Evolutionary conservation across 163 green algal genomes (phyloP), one percentile per base, ranked within the genome.

Genomic region (Scenedesmus sp.): DNA sequence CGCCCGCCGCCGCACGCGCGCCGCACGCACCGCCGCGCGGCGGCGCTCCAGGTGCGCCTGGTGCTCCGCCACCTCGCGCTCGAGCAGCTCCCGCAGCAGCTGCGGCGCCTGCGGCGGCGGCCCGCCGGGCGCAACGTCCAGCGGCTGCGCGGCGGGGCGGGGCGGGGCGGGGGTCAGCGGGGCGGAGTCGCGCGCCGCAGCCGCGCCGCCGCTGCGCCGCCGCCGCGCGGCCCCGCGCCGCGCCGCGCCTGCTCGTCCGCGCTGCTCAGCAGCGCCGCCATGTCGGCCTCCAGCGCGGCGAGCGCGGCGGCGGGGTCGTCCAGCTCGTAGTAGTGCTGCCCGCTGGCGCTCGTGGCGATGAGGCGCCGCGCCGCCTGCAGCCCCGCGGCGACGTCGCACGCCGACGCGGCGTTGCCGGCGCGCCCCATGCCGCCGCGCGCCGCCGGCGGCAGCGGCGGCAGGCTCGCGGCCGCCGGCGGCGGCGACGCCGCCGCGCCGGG

Each of bases 281-380:
- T 86, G 81, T 96, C 91, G 14, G 77, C 80, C 75, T 97, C 92
- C 56, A 97, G 83, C 60, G 90, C 78, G 7, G 86, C 85, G 74
- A 97, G 89, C 1, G 92, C 92, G 66, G 78, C 71, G 42, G 71
- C 82, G 47, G 82, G 82, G 34, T 86, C 75, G 47, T 71, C 71
- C 17, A 85, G 56, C 66, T 87, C 58, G 31, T 83, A 85, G 57
- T 83, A 86, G 45, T 86, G 81, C 65, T 66, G 56, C 47, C 29
- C 28, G 47, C 34, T 51, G 64, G 54, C 51, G 50, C 75, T 53
- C 64, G 36, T 17, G 64, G 7, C 28, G 34, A 22, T 22, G 39
- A 0, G 70, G 78, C 58, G 31, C 60, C 70, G 62, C 56, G n/a
- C 7, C 36, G 33, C 54, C 58, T 60, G 63, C 6, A 9, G 50